Conservation (phyloP, 1,284 basidiomycete species). For the Marasmius sp. region DNA sequence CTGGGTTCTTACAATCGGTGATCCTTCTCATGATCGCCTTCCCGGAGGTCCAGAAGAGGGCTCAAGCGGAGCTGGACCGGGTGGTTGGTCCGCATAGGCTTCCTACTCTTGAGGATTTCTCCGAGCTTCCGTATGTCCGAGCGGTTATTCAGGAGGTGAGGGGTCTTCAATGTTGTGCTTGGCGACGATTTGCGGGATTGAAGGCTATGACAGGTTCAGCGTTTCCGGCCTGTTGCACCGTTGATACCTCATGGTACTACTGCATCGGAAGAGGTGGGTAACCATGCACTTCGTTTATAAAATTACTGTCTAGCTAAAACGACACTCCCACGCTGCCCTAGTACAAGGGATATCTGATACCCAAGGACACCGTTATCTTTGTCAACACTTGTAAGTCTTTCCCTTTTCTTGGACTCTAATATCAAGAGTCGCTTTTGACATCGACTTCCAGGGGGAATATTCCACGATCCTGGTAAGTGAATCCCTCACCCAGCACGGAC, state of each 20-base stretch:
- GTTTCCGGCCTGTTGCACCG: constrained; percentile 19
- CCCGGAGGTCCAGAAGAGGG: constrained; percentile 23
- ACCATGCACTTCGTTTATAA: neutral
- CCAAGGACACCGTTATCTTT: constrained; percentile 15
- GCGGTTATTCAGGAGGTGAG: constrained; percentile 23
- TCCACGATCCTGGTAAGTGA: constrained; percentile 16
- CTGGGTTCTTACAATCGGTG: constrained; percentile 11
- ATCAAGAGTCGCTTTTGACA: too few relatives aligned
- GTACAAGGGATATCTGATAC: constrained; percentile 16
- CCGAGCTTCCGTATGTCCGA: constrained; percentile 23
- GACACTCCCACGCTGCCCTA: neutral
- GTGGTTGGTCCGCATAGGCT: constrained; percentile 17
- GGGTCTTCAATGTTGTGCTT: neutral
- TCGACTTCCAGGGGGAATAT: constrained; percentile 13
- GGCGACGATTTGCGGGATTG: too few relatives aligned
- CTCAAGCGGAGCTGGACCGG: constrained; percentile 26
- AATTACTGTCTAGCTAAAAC: neutral
- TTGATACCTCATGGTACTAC: constrained; percentile 14
- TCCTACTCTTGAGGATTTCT: constrained; percentile 20
- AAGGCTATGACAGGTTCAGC: constrained; percentile 19
- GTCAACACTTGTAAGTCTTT: constrained; percentile 17
- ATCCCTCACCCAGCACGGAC: neutral
- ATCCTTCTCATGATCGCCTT: constrained; percentile 10
- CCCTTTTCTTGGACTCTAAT: neutral
- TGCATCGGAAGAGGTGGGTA: constrained; percentile 7